A percentile compares a stretch with the other conserved stretches of the same genome.
These are phyloP conservation scores for Cyberlindnera xishuangbannaensis DNA, from an alignment of 805 yeast genomes.

Conservation along the genomic window DNA sequence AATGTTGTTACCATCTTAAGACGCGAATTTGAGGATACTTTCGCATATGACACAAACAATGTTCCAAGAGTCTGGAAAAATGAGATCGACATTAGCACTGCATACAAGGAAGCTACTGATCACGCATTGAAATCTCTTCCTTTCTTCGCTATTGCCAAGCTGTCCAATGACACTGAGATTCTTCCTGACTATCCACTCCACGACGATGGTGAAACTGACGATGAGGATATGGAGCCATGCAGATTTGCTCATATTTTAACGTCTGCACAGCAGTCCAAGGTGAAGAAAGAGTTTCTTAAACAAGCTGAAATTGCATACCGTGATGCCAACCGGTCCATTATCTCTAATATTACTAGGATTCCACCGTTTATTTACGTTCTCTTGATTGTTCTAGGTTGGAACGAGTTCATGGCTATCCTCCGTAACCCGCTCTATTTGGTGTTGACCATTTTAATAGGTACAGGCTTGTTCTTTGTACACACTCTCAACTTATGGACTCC, in stretches of 20 bases:
- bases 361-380: conserved; percentile 79
- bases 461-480: conserved; percentile 62
- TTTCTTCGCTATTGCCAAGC: conserved; percentile 44
- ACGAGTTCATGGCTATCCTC: conserved; percentile 83
- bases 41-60: conserved; percentile 78
- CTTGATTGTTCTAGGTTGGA: conserved; percentile 84
- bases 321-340: conserved; percentile 84
- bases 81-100: conserved; percentile 62
- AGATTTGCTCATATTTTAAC: conserved; percentile 53
- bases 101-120: conserved; percentile 55
- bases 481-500: conserved; percentile 74
- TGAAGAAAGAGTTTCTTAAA: conserved; percentile 57
- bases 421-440: conserved; percentile 82
- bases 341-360: conserved; percentile 69
- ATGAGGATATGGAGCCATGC: conserved; percentile 34
- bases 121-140: conserved; percentile 55
- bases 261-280: conserved; percentile 49
- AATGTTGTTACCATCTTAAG: conserved; percentile 59
- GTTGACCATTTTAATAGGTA: conserved; percentile 49
- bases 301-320: conserved; percentile 74
- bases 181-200: conserved; percentile 49
- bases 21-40: conserved; percentile 75
- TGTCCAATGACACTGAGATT: conserved; percentile 48
- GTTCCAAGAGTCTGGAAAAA: conserved; percentile 79
- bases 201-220: conserved; percentile 35